A percentile compares a stretch with the other conserved stretches of the same genome.
Conservation (phyloP, 352 stramenopile species). For the Globisporangium uncinulatum region DNA sequence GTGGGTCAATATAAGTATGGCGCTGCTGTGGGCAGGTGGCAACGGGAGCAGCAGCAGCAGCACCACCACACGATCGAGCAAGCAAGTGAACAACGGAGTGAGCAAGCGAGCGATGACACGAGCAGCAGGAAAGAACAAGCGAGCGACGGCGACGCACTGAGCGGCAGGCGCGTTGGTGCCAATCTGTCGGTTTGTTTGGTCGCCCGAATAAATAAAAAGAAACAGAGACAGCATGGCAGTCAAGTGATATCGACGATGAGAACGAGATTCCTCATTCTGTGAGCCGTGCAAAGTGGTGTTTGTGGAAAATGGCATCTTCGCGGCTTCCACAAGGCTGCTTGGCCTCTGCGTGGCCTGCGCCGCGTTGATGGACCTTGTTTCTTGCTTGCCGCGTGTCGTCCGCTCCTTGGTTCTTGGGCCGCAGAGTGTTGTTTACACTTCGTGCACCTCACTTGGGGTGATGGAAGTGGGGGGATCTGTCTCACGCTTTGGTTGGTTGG, state of each 20-base stretch:
- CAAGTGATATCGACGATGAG: background rate
- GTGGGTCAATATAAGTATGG: slow-evolving; percentile 9
- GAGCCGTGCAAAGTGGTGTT: background rate
- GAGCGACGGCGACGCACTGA: background rate
- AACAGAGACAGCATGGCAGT: slow-evolving; percentile 5
- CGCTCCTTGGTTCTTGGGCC: no score
- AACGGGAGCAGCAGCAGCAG: slow-evolving; percentile 1
- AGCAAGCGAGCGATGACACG: slow-evolving; percentile 1
- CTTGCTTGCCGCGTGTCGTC: no score
- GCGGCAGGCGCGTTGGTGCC: background rate
- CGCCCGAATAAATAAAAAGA: background rate
- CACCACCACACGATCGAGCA: slow-evolving; percentile 1
- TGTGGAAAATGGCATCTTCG: no score
- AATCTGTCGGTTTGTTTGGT: no score
- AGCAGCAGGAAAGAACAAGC: background rate
- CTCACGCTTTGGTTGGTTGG: background rate
- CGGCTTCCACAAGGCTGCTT: no score
- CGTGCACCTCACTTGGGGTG: background rate
- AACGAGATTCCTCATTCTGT: background rate
- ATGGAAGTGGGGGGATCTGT: background rate
- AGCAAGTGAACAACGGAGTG: background rate
- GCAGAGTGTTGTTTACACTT: no score
- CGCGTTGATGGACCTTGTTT: no score
- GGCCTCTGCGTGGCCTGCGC: no score
- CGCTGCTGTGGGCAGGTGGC: background rate